These are phyloP conservation scores for Schizosaccharomyces lindneri DNA, from an alignment of 805 yeast species.

Conservation along the genomic window DNA sequence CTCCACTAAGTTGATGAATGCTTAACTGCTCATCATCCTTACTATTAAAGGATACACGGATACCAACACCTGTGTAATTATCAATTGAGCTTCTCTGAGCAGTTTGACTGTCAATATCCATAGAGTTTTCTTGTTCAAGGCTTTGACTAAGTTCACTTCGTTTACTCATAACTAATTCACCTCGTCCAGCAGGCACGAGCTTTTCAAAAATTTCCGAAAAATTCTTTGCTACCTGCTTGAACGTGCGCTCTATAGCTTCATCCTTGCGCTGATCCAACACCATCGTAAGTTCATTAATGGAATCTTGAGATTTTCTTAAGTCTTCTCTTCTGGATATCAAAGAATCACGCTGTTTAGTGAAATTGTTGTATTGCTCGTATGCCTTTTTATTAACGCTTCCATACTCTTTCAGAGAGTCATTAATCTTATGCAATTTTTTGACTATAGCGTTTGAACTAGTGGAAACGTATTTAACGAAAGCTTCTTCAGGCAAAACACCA, in stretches of 20 bases:
- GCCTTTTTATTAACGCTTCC: conserved; percentile 77
- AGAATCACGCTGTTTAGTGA: conserved; percentile 46
- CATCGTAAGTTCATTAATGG: conserved; percentile 47
- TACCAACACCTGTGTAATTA: conserved; percentile 56
- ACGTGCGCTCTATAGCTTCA: conserved; percentile 57
- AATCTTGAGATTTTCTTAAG: conserved; percentile 38
- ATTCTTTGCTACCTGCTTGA: conserved; percentile 46
- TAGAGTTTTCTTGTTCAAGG: conserved; percentile 10
- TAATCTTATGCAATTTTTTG: conserved; percentile 25
- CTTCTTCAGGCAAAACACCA: conserved; percentile 78
- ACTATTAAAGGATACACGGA: conserved; percentile 73
- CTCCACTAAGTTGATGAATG: conserved; percentile 84
- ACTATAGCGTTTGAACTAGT: conserved; percentile 29
- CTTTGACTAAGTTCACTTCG: conserved; percentile 12
- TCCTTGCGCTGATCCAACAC: conserved; percentile 57
- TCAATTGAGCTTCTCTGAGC: conserved; percentile 17
- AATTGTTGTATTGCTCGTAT: conserved; percentile 51
- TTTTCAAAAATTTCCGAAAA: conserved; percentile 53
- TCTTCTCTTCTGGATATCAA: conserved; percentile 41
- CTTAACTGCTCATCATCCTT: conserved; percentile 62
- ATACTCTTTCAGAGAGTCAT: conserved; percentile 33
- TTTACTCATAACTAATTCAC: conserved; percentile 41
- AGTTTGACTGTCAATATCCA: conserved; percentile 8
- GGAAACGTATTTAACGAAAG: conserved; percentile 27
- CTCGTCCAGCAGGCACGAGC: conserved; percentile 65